phyloP scores from a whole-genome alignment of 2,329 filamentous ascomycete genomes.

The Hypomyces perniciosus region DNA sequence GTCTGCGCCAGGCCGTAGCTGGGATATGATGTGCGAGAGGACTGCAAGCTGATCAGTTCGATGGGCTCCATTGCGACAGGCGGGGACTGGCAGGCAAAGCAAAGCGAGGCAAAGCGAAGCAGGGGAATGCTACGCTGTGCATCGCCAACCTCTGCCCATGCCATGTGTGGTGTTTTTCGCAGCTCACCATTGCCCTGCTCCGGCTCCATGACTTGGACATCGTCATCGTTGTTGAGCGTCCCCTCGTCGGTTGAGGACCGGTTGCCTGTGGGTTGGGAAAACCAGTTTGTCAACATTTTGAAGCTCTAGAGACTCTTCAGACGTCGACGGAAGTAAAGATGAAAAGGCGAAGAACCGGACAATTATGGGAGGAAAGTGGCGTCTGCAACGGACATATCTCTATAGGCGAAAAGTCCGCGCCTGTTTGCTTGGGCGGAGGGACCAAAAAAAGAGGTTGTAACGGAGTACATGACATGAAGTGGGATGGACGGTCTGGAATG shows the following conservation, averaged over 20 bases:
- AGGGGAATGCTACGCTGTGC: neutral
- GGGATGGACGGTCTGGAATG: neutral
- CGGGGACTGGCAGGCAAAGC: neutral
- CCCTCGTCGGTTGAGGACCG: conserved; percentile 54
- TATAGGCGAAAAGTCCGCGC: neutral
- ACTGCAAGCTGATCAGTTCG: conserved; percentile 46
- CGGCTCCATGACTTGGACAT: conserved; percentile 78
- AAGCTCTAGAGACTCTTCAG: conserved; percentile 7
- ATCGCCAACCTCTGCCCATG: neutral
- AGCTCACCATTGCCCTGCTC: conserved; percentile 87
- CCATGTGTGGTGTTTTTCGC: conserved; percentile 3
- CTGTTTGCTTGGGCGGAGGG: neutral
- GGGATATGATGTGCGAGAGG: conserved; percentile 93
- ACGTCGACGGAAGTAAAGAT: conserved; percentile 11
- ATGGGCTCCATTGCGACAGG: neutral
- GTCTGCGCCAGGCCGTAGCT: conserved; percentile 91
- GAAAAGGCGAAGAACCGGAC: conserved; percentile 11
- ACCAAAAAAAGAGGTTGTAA: neutral
- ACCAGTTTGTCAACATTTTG: conserved; percentile 39
- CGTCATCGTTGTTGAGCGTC: conserved; percentile 48
- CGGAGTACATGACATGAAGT: neutral
- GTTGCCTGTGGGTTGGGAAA: conserved; percentile 36
- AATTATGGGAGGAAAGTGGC: neutral
- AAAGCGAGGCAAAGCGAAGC: conserved; percentile 10
- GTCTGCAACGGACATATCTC: neutral